These are phyloP conservation scores for Colletotrichum theobromicola DNA, from an alignment of 2,329 filamentous ascomycete species.

Conservation along the genomic window DNA sequence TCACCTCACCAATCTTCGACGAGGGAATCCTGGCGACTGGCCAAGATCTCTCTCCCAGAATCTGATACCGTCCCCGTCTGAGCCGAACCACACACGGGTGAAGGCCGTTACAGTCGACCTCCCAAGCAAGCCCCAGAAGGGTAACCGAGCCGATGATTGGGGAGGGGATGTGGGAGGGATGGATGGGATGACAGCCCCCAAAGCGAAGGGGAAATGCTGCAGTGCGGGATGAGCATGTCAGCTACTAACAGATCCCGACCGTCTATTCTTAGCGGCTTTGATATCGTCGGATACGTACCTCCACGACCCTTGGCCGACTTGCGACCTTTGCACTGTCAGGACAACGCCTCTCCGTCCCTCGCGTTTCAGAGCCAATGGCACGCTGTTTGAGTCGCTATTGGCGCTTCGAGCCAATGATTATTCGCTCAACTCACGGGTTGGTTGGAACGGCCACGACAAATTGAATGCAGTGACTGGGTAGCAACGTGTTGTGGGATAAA, in stretches of 20 bases:
- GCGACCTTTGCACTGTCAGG: slow-evolving; percentile 3
- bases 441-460: not conserved
- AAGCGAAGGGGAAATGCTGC: not conserved
- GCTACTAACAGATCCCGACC: not conserved
- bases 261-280: slow-evolving; percentile 12
- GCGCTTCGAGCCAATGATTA: not conserved
- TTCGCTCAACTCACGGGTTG: not conserved
- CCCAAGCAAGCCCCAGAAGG: not conserved
- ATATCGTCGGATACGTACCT: slow-evolving; percentile 2
- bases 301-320: not conserved
- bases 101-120: not conserved
- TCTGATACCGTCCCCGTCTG: slow-evolving; percentile 15
- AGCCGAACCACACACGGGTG: not conserved
- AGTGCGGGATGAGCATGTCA: not conserved
- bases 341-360: not conserved
- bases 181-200: slow-evolving; percentile 10
- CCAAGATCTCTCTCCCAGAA: not conserved
- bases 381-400: not conserved
- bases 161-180: not conserved
- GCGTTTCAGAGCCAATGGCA: slow-evolving; percentile 13
- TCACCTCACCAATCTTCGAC: not conserved
- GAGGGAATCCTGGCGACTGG: slow-evolving; percentile 4
- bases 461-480: not conserved
- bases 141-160: slow-evolving; percentile 3
- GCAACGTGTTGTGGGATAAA: not conserved